Conservation (phyloP, 2,329 filamentous ascomycete genomes). For the Volutella citrinella region DNA sequence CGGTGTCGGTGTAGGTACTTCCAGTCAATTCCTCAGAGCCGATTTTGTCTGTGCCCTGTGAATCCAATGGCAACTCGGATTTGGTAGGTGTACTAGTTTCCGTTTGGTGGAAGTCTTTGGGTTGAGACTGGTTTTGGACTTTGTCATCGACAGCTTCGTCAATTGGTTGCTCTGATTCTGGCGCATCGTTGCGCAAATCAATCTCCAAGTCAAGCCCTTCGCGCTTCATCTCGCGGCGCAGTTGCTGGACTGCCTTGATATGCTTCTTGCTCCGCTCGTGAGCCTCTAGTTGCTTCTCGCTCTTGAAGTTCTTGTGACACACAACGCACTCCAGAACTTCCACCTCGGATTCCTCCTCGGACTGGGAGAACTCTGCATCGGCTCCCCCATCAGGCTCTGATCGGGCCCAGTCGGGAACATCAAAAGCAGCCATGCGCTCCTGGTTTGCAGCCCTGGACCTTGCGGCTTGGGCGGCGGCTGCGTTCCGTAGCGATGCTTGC, state of each 20-base stretch:
- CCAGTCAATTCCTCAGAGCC: no score
- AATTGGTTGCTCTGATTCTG: no score
- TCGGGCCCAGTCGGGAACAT: conserved; percentile 73
- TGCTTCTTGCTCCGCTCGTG: conserved; percentile 99
- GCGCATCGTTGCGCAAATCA: no score
- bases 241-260: conserved; percentile 75
- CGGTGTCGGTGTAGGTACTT: conserved; percentile 22
- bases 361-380: conserved; percentile 59
- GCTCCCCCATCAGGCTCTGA: conserved; percentile 52
- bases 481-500: conserved; percentile 72
- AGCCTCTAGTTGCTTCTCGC: conserved; percentile 84
- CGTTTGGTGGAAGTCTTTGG: no score
- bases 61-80: no score
- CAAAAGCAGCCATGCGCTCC: conserved; percentile 64
- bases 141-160: no score
- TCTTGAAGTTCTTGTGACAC: conserved; percentile 81
- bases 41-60: no score
- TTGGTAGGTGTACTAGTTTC: no score
- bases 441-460: conserved; percentile 78
- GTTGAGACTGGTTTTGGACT: no score
- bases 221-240: conserved; percentile 78
- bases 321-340: conserved; percentile 70
- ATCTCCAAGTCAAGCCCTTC: conserved; percentile 66
- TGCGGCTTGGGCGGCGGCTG: conserved; percentile 80
- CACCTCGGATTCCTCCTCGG: conserved; percentile 50